phyloP scores from a whole-genome alignment of 2,329 filamentous ascomycete genomes.

The Gremmenia infestans region DNA sequence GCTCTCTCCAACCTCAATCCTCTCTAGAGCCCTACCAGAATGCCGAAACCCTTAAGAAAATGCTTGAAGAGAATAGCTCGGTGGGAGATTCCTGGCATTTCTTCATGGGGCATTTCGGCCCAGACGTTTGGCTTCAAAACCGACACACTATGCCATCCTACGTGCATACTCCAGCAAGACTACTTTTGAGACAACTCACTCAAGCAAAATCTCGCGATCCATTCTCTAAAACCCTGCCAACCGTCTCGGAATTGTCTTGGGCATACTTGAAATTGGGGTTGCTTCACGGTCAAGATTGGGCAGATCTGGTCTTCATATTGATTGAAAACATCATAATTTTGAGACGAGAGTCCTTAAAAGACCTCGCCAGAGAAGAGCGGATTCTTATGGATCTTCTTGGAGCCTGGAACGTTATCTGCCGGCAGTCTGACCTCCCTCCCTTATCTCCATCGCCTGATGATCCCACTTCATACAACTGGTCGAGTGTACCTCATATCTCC shows the following conservation, averaged over 20 bases:
- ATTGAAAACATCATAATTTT: constrained; percentile 19
- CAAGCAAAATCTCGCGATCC: constrained; percentile 18
- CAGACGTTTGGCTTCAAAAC: constrained; percentile 17
- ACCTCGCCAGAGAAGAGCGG: constrained; percentile 4
- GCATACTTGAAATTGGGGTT: constrained; percentile 23
- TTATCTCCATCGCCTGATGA: constrained; percentile 6
- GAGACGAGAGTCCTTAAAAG: neutral
- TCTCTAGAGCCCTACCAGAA: constrained; percentile 26
- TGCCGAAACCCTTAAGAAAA: constrained; percentile 23
- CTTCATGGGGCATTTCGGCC: constrained; percentile 30
- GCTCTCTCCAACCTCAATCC: neutral
- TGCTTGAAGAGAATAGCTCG: constrained; percentile 20
- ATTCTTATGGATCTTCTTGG: constrained; percentile 26
- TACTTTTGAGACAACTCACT: constrained; percentile 20
- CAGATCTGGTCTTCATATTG: constrained; percentile 21
- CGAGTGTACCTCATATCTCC: constrained; percentile 17
- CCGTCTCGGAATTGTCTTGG: constrained; percentile 24
- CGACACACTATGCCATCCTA: constrained; percentile 14
- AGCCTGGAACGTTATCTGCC: constrained; percentile 30
- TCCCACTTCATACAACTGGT: constrained; percentile 21
- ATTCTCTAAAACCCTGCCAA: constrained; percentile 21
- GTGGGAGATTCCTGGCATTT: constrained; percentile 27
- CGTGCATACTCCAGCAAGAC: constrained; percentile 12
- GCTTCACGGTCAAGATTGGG: constrained; percentile 24
- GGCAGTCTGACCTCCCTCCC: constrained; percentile 4